Percentiles rank a stretch among this genome's conserved stretches.
phyloP scores from a whole-genome alignment of 1,284 basidiomycete genomes.

The Leccinum subrobustum region DNA sequence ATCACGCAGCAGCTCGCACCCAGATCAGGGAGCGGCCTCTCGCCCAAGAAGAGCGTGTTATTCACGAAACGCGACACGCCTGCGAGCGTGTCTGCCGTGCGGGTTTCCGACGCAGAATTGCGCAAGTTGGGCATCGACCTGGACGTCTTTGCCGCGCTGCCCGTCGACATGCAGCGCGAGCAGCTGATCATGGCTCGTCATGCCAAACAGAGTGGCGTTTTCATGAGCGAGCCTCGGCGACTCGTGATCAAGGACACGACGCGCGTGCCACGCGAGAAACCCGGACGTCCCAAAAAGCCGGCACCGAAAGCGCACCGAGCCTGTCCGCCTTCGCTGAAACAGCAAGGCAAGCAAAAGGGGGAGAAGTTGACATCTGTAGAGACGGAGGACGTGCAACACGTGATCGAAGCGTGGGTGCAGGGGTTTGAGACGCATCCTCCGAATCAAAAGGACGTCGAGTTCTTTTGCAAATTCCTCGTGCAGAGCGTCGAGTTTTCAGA shows the following conservation, averaged over 20 bases:
- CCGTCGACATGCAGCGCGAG: slow-evolving; percentile 68
- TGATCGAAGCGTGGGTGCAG: slow-evolving; percentile 74
- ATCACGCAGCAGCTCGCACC: slow-evolving; percentile 66
- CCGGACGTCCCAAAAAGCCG: slow-evolving; percentile 36
- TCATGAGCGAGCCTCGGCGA: slow-evolving; percentile 37
- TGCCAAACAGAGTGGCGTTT: slow-evolving; percentile 43
- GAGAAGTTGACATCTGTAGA: slow-evolving; percentile 57
- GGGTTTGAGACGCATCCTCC: slow-evolving; percentile 58
- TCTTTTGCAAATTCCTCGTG: slow-evolving; percentile 68
- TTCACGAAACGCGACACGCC: slow-evolving; percentile 33
- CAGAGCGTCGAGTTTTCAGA: slow-evolving; percentile 64
- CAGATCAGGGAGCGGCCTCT: slow-evolving; percentile 41
- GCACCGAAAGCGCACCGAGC: slow-evolving; percentile 51
- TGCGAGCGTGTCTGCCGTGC: slow-evolving; percentile 28
- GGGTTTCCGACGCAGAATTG: slow-evolving; percentile 49
- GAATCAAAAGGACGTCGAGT: slow-evolving; percentile 65
- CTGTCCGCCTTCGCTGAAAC: slow-evolving; percentile 51
- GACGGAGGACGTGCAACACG: slow-evolving; percentile 63
- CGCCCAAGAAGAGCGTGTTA: slow-evolving; percentile 44
- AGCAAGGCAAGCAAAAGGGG: slow-evolving; percentile 48
- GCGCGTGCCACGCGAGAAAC: slow-evolving; percentile 22
- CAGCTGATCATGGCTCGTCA: slow-evolving; percentile 61
- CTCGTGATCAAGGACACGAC: slow-evolving; percentile 49
- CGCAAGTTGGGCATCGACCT: slow-evolving; percentile 67
- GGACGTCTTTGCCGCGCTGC: slow-evolving; percentile 64